These are phyloP conservation scores for Botryotinia narcissicola DNA, from an alignment of 2,329 filamentous ascomycete genomes.

Conservation along the genomic window DNA sequence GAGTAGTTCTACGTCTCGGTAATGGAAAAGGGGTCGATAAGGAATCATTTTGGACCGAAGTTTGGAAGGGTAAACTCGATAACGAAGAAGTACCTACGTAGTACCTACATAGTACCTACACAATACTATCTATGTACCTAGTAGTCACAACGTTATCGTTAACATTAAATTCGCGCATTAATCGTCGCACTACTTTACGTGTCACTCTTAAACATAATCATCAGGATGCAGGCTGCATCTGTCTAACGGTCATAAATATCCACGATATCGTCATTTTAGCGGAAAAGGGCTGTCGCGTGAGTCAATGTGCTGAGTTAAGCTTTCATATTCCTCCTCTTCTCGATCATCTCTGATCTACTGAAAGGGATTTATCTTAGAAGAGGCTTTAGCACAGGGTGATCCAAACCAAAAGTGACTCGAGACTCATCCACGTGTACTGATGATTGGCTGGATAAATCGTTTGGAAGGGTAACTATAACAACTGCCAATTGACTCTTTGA, in stretches of 20 bases:
- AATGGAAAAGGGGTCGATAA: neutral
- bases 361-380: neutral
- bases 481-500: neutral
- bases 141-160: neutral
- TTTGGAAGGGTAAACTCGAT: neutral
- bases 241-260: neutral
- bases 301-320: constrained; percentile 1
- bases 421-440: constrained; percentile 64
- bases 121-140: neutral
- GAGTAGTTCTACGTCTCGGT: neutral
- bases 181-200: neutral
- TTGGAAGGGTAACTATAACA: neutral
- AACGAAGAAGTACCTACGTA: neutral
- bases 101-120: neutral
- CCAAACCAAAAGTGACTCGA: constrained; percentile 91
- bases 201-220: neutral
- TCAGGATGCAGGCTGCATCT: neutral
- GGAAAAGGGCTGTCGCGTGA: constrained; percentile 11
- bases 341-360: neutral
- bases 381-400: constrained; percentile 48
- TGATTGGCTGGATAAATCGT: constrained; percentile 49
- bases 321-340: neutral
- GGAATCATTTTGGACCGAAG: too few species aligned
- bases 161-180: constrained; percentile 9
- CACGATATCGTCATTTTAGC: constrained; percentile 1